Conservation (phyloP, 148 eudicot genomes). For the Amaranthus palmeri region DNA sequence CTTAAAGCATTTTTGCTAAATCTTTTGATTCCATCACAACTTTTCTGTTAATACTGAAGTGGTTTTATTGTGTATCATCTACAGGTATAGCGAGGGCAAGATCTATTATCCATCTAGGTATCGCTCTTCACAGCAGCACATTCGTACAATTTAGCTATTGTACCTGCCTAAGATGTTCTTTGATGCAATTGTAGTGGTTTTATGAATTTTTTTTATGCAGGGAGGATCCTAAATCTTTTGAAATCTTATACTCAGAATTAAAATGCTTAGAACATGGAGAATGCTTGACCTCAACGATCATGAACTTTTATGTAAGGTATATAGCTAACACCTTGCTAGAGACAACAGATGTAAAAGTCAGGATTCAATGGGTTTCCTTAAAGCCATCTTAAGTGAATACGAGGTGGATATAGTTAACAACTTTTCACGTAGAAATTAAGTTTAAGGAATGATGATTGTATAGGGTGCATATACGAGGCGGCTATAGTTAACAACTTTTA, state of each 20-base stretch:
- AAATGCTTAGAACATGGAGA: conserved; percentile 72
- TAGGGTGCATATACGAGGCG: too few species aligned
- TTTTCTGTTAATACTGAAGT: conserved; percentile 16
- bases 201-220: conserved; percentile 30
- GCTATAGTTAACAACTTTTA: too few species aligned
- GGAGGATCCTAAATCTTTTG: conserved; percentile 68
- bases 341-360: neutral
- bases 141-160: neutral
- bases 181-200: conserved; percentile 2
- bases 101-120: conserved; percentile 85
- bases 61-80: conserved; percentile 16
- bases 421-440: too few species aligned
- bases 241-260: conserved; percentile 59
- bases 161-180: neutral
- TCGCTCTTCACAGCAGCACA: conserved; percentile 5
- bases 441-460: too few species aligned
- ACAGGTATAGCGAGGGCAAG: conserved; percentile 45
- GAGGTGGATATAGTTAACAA: too few species aligned
- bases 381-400: too few species aligned
- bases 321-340: conserved; percentile 12
- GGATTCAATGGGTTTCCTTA: too few species aligned
- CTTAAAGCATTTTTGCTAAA: neutral
- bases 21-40: neutral
- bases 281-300: conserved; percentile 75
- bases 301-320: conserved; percentile 87